These are phyloP conservation scores for Brassica cretica DNA, from an alignment of 345 rosid species.

Conservation along the genomic window DNA sequence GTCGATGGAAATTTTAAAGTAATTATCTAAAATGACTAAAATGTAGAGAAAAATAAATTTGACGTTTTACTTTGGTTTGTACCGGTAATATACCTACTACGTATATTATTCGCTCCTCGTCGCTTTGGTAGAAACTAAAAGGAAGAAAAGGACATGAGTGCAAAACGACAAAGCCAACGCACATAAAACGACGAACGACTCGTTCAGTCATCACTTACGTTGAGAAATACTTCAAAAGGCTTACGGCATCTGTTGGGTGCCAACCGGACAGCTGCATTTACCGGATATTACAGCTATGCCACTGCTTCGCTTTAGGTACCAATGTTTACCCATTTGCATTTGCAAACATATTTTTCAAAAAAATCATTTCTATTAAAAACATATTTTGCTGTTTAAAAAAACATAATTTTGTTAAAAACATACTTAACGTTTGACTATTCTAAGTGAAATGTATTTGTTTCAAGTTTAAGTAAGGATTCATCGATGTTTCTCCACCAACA, in stretches of 20 bases:
- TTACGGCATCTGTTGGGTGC: conserved; percentile 21
- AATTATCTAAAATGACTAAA: not conserved
- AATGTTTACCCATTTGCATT: not conserved
- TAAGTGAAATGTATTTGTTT: not conserved
- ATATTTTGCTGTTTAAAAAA: not conserved
- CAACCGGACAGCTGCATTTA: conserved; percentile 3
- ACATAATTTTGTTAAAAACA: not conserved
- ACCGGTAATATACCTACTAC: conserved; percentile 1
- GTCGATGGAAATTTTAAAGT: not conserved
- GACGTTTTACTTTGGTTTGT: conserved; percentile 14
- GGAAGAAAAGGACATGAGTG: conserved; percentile 7
- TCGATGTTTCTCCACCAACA: too few species aligned
- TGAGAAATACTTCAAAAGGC: conserved; percentile 8
- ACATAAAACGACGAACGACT: conserved; percentile 35
- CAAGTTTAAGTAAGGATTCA: too few species aligned
- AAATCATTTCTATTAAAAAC: not conserved
- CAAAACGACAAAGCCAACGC: conserved; percentile 35
- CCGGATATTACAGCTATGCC: conserved; percentile 22
- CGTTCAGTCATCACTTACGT: conserved; percentile 31
- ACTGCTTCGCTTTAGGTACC: conserved; percentile 3
- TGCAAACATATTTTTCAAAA: not conserved
- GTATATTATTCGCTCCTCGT: conserved; percentile 9
- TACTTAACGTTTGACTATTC: not conserved
- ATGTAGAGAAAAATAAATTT: not conserved
- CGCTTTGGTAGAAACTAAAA: conserved; percentile 24